These are phyloP conservation scores for Boletus subparvulus DNA, from an alignment of 768 basidiomycete species.

Conservation along the genomic window DNA sequence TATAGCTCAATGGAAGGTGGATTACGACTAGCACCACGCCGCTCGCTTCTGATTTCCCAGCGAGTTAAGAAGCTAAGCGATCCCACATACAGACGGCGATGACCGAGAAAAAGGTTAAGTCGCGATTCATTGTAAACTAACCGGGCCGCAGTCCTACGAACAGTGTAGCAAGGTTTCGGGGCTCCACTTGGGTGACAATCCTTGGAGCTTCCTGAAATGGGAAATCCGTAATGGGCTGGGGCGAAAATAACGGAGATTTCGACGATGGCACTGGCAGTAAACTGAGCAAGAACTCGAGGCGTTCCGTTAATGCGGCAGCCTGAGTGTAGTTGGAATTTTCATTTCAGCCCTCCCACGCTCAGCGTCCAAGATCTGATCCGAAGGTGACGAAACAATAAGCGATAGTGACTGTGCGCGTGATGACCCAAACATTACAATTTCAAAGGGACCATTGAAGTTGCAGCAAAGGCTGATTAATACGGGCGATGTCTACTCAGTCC, in stretches of 20 bases:
- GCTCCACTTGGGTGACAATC: not conserved
- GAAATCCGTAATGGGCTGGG: conserved; percentile 1
- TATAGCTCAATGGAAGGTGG: not conserved
- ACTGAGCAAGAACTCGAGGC: not conserved
- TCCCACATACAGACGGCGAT: not conserved
- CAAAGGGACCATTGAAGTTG: not conserved
- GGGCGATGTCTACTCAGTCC: not conserved
- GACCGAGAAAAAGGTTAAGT: not conserved
- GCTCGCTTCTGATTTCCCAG: conserved; percentile 1
- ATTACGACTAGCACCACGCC: not conserved
- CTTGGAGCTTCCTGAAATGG: conserved; percentile 12
- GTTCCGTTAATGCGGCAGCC: not conserved
- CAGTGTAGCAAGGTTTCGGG: conserved; percentile 1
- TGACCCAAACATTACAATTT: too few relatives aligned
- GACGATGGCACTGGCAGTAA: not conserved
- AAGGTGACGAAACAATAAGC: not conserved
- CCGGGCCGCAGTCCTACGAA: not conserved
- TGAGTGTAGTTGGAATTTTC: not conserved
- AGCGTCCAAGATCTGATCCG: conserved; percentile 1
- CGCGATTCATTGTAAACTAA: not conserved
- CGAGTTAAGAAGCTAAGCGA: conserved; percentile 3
- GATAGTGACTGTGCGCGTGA: not conserved
- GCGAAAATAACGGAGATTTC: conserved; percentile 27
- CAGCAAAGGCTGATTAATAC: not conserved
- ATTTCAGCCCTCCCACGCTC: conserved; percentile 3